Evolutionary conservation across 164 flowering plant species (phyloP), one percentile per base, ranked within the genome.

Genomic region (Chimonanthus praecox): DNA sequence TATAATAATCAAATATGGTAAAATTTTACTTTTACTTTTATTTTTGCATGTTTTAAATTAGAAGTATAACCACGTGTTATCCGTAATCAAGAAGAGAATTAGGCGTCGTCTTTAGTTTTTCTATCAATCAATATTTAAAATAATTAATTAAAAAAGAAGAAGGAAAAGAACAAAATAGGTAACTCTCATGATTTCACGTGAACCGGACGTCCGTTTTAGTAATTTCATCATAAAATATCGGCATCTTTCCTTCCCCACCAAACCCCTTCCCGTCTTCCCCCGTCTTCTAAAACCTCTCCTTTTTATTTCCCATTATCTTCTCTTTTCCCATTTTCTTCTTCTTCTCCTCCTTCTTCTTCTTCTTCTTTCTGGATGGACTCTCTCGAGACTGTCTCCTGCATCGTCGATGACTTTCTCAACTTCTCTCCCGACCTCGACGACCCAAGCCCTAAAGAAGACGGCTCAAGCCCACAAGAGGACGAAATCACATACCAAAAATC

Each of bases 401-500:
- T 74, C 50, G 50, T 82, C 62, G 88, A 87, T 16, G 83, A 78
- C 71, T 76, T 87, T 2, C 75, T 87, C 33, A 81, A 85, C 73
- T 87, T 87, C 80, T 71, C 81, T 8, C 79, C 82, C 4, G 87
- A 87, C 76, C 49, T 83, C 64, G 83, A 71, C 9, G 88, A 81
- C 45, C 48, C 46, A 33, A 72, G 49, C 49, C 69, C 62, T 5
- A 33, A 72, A 61, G 44, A 46, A 2, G 49, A 15, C 33, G 33
- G 33, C 33, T 49, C 82, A 71, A 61, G 33, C 33, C 80, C 81
- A n/a, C 67, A 46, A 4, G 67, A 71, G 9, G 77, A 75, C 6
- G 83, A 82, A 47, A 73, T 64, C 6, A 67, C 18, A 4, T 43
- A 7, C 67, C 50, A 70, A 47, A 63, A 18, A 18, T 60, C 49